Evolutionary conservation across 1,284 basidiomycete species (phyloP), one percentile per base, ranked within the genome.

Genomic region (Apiotrichum sp.): DNA sequence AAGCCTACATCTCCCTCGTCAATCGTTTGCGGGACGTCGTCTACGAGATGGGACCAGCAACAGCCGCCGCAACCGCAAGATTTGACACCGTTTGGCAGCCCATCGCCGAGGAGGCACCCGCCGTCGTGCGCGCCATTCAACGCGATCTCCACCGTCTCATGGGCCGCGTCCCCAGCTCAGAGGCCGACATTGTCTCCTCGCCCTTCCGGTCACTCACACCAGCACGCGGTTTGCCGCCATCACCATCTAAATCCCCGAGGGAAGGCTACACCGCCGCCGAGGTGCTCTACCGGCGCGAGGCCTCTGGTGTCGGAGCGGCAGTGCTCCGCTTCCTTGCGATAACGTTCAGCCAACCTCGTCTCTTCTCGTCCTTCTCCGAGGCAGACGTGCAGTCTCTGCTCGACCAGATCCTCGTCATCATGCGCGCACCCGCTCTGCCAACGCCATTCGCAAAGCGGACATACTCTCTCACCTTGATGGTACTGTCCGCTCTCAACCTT

Each of bases 361-460:
- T 77, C 7, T 69, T 57, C 48, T 45, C 47, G 1, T 65, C 64
- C 51, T 72, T 70, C 59, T 62, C 70, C 34, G 69, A 73, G 22
- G 69, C 68, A 45, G 74, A 77, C 52, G 52, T 76, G 6, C 62
- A 64, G 32, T 36, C 64, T 0, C 53, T 78, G 3, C 65, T 78
- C 22, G 66, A 71, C 10, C 63, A 65, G 14, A 65, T 75, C 29
- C 59, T 77, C 51, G 48, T 65, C 11, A 74, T 78, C 33, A 70
- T 73, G 13, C 63, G 67, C 16, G 71, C 73, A 1, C 70, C 72
- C 1, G 65, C 62, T 33, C 58, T 72, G 9, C 72, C 69, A 5
- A 75, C 71, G 1, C 72, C 74, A 2, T 73, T 68, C 41, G 69
- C 74, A 2, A 77, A 76, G 58, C 65, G 71, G n/a, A 73, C 75